Evolutionary conservation across 768 basidiomycete species (phyloP).

Genomic region (Sarcomyxa edulis): DNA sequence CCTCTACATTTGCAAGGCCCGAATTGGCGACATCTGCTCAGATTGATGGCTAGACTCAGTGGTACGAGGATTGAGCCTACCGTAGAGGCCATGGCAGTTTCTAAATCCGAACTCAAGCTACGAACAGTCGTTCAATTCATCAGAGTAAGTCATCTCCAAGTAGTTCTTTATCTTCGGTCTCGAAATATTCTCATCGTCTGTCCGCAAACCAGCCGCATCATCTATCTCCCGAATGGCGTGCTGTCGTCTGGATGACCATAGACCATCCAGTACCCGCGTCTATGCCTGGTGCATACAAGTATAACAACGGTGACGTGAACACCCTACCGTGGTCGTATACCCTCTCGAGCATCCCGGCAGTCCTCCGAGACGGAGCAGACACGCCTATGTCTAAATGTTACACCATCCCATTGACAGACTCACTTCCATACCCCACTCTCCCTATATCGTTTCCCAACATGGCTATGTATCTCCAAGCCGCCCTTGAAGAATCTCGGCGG

Average conservation of each 20-base stretch:
- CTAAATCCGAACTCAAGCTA: constrained; percentile 52
- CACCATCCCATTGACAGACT: constrained; percentile 56
- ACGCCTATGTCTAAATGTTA: constrained; percentile 63
- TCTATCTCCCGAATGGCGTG: constrained; percentile 60
- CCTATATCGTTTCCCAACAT: constrained; percentile 75
- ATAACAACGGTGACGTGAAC: constrained; percentile 54
- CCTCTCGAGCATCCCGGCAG: constrained; percentile 50
- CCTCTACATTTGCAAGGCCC: constrained; percentile 71
- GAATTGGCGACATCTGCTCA: constrained; percentile 69
- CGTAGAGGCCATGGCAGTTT: constrained; percentile 55
- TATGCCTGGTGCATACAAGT: constrained; percentile 38
- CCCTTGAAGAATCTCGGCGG: constrained; percentile 61
- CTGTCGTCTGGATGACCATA: constrained; percentile 72
- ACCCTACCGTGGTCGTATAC: constrained; percentile 70
- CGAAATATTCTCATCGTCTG: constrained; percentile 3
- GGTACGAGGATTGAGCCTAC: constrained; percentile 68
- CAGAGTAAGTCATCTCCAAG: constrained; percentile 40
- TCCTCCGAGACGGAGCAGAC: constrained; percentile 62
- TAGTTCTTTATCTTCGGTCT: background rate
- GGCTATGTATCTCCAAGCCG: constrained; percentile 70
- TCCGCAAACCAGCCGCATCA: constrained; percentile 68
- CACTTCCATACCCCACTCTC: constrained; percentile 61
- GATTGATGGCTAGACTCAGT: constrained; percentile 69
- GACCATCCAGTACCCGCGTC: constrained; percentile 58
- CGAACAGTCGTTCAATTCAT: constrained; percentile 78